A percentile compares a stretch with the other conserved stretches of the same genome.
These are phyloP conservation scores for Paracoccidioides brasiliensis DNA, from an alignment of 2,329 filamentous ascomycete genomes.

Conservation along the genomic window DNA sequence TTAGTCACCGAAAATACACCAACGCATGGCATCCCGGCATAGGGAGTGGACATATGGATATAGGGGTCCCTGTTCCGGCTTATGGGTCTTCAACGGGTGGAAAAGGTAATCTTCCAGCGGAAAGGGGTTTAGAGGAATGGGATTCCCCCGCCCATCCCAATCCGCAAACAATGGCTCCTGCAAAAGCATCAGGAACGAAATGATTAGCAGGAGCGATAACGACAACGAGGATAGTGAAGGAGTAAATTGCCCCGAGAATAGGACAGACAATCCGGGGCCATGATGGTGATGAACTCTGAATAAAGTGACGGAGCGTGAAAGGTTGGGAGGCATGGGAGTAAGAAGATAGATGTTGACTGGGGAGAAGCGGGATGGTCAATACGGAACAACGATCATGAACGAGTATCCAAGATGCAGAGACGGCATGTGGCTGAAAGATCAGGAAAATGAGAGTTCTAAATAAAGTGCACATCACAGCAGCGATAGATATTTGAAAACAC, in stretches of 20 bases:
- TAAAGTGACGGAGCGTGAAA: constrained; percentile 11
- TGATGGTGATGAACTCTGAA: constrained; percentile 29
- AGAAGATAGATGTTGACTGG: constrained; percentile 36
- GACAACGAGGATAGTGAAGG: constrained; percentile 50
- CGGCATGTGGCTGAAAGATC: constrained; percentile 49
- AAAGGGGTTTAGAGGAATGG: constrained; percentile 48
- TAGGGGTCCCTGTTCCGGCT: constrained; percentile 34
- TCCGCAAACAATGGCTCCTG: constrained; percentile 51
- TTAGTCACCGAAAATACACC: neutral
- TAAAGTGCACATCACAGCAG: neutral
- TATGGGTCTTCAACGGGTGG: constrained; percentile 50
- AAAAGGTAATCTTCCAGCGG: constrained; percentile 57
- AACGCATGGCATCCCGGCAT: neutral
- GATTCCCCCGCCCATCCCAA: constrained; percentile 50
- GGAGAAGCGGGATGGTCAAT: constrained; percentile 49
- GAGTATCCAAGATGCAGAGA: constrained; percentile 65
- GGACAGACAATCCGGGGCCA: constrained; percentile 41
- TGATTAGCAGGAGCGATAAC: constrained; percentile 63
- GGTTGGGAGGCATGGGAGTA: constrained; percentile 23
- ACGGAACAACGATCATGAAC: constrained; percentile 57
- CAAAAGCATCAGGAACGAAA: constrained; percentile 57
- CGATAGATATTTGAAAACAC: constrained; percentile 12
- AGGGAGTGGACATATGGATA: constrained; percentile 1
- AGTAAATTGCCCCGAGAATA: constrained; percentile 48
- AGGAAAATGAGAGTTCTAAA: neutral